A percentile compares a stretch with the other conserved stretches of the same genome.
Conservation (phyloP, 805 yeast genomes). For the Monosporozyma aerobia region DNA sequence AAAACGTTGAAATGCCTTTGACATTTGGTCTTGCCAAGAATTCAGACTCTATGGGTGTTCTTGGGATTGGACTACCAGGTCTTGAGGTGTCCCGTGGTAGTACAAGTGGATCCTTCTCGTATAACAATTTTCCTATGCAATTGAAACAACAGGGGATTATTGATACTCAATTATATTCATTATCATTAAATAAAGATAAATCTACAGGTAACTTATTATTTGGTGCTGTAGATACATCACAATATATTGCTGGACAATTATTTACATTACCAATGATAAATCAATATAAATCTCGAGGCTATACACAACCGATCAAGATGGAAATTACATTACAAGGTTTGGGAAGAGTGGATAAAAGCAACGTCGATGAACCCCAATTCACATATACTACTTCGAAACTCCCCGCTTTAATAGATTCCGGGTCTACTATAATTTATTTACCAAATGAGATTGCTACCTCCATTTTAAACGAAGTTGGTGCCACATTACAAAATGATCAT, state of each 20-base stretch:
- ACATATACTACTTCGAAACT: slow-evolving; percentile 21
- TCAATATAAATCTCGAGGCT: slow-evolving; percentile 11
- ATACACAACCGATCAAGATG: slow-evolving; percentile 12
- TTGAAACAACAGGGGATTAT: slow-evolving; percentile 52
- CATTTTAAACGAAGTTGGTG: slow-evolving; percentile 34
- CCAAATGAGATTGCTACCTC: slow-evolving; percentile 30
- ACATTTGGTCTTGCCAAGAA: slow-evolving; percentile 68
- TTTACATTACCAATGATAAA: slow-evolving; percentile 45
- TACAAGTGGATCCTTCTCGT: slow-evolving; percentile 36
- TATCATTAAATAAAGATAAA: slow-evolving; percentile 44
- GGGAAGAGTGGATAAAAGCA: slow-evolving; percentile 19
- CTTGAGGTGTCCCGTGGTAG: slow-evolving; percentile 41
- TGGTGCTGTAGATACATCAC: slow-evolving; percentile 63
- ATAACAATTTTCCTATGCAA: slow-evolving; percentile 58
- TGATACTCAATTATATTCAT: slow-evolving; percentile 47
- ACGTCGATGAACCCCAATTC: slow-evolving; percentile 9
- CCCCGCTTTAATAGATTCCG: slow-evolving; percentile 44
- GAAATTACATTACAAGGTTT: slow-evolving; percentile 27
- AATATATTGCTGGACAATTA: slow-evolving; percentile 43
- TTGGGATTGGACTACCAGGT: slow-evolving; percentile 44
- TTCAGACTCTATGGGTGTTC: slow-evolving; percentile 61
- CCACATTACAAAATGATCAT: slow-evolving; percentile 37
- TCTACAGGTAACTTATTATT: slow-evolving; percentile 49
- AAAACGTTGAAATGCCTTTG: slow-evolving; percentile 39
- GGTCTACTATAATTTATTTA: slow-evolving; percentile 43